Percentiles rank a stretch among this genome's conserved stretches.
Conservation (phyloP, 2,329 filamentous ascomycete genomes). For the Trichoderma citrinoviride region DNA sequence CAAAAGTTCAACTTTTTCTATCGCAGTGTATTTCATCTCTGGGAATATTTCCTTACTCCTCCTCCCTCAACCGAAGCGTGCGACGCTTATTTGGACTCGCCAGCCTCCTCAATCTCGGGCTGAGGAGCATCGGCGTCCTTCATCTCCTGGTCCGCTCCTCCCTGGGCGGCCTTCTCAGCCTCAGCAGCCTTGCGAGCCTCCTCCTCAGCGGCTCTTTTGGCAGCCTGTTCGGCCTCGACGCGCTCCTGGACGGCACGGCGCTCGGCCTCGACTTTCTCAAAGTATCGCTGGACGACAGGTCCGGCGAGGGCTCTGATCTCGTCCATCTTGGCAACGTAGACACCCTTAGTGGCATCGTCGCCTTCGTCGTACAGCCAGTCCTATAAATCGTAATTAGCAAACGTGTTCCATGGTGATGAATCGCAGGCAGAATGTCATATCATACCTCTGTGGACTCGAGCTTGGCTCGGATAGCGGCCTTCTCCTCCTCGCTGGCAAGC, state of each 20-base stretch:
- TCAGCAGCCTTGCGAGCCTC: slow-evolving; percentile 54
- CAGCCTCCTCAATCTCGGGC: slow-evolving; percentile 49
- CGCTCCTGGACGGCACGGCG: slow-evolving; percentile 74
- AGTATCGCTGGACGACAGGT: slow-evolving; percentile 89
- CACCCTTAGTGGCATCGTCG: slow-evolving; percentile 88
- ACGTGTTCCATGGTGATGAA: not conserved
- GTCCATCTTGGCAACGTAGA: slow-evolving; percentile 93
- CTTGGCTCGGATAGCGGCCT: slow-evolving; percentile 79
- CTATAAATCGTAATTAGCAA: slow-evolving; percentile 46
- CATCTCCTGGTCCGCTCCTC: slow-evolving; percentile 60
- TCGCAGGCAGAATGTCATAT: not conserved
- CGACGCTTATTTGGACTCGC: slow-evolving; percentile 36
- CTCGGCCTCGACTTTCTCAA: slow-evolving; percentile 89
- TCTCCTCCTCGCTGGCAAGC: slow-evolving; percentile 88
- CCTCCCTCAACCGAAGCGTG: not conserved
- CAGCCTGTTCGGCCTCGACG: slow-evolving; percentile 73
- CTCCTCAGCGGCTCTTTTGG: slow-evolving; percentile 64
- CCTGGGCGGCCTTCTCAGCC: slow-evolving; percentile 48
- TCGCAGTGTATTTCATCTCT: slow-evolving; percentile 2
- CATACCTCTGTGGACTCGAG: slow-evolving; percentile 83
- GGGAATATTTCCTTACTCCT: not conserved
- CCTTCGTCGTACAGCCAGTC: slow-evolving; percentile 99
- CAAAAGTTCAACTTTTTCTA: slow-evolving; percentile 11
- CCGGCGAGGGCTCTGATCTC: slow-evolving; percentile 89
- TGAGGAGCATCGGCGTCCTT: slow-evolving; percentile 57